Evolutionary conservation across 495 filamentous ascomycete genomes (phyloP).

Genomic region (Annulohypoxylon stygium): DNA sequence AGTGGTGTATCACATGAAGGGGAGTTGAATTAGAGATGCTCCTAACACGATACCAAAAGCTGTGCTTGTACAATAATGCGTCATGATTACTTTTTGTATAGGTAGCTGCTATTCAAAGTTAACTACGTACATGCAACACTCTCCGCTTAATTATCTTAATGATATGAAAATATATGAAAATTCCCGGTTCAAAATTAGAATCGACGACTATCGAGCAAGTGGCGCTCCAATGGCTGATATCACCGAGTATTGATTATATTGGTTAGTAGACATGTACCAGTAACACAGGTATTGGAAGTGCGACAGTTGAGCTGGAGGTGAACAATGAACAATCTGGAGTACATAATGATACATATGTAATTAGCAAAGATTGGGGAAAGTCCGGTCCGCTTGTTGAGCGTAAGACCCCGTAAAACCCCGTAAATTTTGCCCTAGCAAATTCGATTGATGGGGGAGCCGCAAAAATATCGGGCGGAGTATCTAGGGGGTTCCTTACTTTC

Average conservation of each 20-base stretch:
- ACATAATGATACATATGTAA: not conserved
- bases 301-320: not conserved
- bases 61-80: constrained; percentile 53
- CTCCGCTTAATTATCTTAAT: constrained; percentile 8
- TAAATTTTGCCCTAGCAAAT: not conserved
- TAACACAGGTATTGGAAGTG: too few species aligned
- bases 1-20: constrained; percentile 46
- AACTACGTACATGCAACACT: constrained; percentile 28
- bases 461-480: constrained; percentile 40
- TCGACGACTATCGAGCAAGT: not conserved
- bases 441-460: constrained; percentile 38
- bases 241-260: not conserved
- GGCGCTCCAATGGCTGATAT: constrained; percentile 1
- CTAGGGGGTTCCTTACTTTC: constrained; percentile 14
- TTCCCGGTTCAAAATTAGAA: not conserved
- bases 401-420: too few species aligned
- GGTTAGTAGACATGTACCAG: not conserved
- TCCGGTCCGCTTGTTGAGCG: constrained; percentile 44
- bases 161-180: not conserved
- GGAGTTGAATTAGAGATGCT: constrained; percentile 52
- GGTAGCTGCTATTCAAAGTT: constrained; percentile 39
- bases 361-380: constrained; percentile 38
- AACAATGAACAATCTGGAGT: not conserved
- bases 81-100: constrained; percentile 47
- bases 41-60: constrained; percentile 53